Evolutionary conservation across 2,329 filamentous ascomycete genomes (phyloP).

Genomic region (Colletotrichum falcatum): DNA sequence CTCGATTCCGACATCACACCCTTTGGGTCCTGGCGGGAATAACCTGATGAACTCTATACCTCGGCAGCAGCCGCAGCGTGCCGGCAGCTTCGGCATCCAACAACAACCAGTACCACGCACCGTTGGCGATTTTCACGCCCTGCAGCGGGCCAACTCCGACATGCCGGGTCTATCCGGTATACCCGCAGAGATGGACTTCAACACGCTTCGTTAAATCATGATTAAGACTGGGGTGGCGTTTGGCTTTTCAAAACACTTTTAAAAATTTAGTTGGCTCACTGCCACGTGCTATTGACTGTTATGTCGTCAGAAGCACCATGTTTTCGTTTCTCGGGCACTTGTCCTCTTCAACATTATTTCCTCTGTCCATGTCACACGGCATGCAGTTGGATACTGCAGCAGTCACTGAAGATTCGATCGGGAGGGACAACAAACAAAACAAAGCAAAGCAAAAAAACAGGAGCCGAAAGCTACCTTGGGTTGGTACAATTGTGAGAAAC

Average conservation of each 20-base stretch:
- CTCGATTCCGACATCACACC: constrained; percentile 45
- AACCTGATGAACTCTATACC: constrained; percentile 42
- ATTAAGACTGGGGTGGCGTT: not conserved
- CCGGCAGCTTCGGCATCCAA: constrained; percentile 56
- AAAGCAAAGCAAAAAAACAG: not conserved
- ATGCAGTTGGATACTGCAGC: constrained; percentile 24
- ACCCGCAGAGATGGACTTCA: constrained; percentile 40
- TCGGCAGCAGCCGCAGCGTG: constrained; percentile 52
- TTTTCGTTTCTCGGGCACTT: constrained; percentile 6
- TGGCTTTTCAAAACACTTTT: not conserved
- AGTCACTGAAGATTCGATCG: not conserved
- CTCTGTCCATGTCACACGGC: constrained; percentile 1
- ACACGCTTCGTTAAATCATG: constrained; percentile 26
- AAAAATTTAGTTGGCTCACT: constrained; percentile 3
- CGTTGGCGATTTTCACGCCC: constrained; percentile 62
- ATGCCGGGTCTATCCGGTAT: constrained; percentile 42
- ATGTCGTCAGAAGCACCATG: constrained; percentile 13
- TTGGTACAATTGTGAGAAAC: constrained; percentile 1
- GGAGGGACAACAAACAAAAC: not conserved
- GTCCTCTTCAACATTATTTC: constrained; percentile 10
- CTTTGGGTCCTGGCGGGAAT: constrained; percentile 44
- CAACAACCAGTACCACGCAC: constrained; percentile 55
- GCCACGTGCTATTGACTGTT: not conserved
- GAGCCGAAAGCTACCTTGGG: not conserved
- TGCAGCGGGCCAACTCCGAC: constrained; percentile 60